Percentiles rank a stretch among this genome's conserved stretches.
phyloP scores from a whole-genome alignment of 2,329 filamentous ascomycete species.

The Phyllosticta ampelicida region DNA sequence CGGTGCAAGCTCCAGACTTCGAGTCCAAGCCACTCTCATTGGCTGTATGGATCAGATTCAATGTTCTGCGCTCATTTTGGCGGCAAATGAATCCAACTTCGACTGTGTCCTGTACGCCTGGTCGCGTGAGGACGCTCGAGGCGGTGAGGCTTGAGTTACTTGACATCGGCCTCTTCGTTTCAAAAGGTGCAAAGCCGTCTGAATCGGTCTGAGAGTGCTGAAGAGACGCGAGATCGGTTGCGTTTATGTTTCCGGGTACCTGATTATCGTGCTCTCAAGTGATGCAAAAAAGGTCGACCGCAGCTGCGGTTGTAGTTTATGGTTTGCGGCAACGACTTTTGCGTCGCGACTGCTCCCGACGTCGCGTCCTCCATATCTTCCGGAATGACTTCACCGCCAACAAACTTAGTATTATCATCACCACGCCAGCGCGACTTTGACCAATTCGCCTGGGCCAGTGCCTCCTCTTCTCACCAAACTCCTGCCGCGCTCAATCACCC shows the following conservation, averaged over 20 bases:
- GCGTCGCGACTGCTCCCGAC: neutral
- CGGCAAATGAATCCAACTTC: neutral
- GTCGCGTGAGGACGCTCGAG: neutral
- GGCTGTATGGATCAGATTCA: too few species aligned
- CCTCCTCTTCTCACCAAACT: neutral
- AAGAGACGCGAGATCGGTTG: neutral
- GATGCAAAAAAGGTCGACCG: neutral
- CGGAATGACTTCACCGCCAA: neutral
- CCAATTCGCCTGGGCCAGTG: neutral
- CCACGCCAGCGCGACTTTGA: neutral
- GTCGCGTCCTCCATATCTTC: neutral
- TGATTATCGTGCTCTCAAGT: neutral
- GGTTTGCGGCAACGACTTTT: neutral
- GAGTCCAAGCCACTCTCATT: too few species aligned
- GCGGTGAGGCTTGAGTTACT: neutral
- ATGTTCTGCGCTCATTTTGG: too few species aligned
- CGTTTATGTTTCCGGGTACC: neutral
- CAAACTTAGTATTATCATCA: neutral
- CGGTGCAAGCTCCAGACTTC: neutral
- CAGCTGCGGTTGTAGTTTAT: neutral
- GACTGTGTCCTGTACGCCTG: neutral
- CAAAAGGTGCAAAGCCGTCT: neutral
- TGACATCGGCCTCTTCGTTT: neutral
- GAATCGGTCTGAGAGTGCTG: neutral
- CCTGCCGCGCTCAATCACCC: neutral